These are phyloP conservation scores for Salix brachista DNA, from an alignment of 345 rosid genomes.

Conservation along the genomic window DNA sequence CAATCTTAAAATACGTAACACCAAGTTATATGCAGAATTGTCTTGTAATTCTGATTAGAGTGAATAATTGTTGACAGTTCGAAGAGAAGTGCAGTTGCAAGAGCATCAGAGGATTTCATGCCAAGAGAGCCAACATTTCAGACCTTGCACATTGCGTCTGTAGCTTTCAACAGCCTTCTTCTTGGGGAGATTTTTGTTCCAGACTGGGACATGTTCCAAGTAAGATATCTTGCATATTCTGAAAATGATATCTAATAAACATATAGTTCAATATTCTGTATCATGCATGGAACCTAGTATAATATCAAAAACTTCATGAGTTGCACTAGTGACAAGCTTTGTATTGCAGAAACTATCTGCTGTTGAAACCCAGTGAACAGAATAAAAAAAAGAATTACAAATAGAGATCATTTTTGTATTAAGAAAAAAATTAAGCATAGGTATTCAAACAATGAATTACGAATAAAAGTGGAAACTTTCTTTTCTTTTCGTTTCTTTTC, in stretches of 20 bases:
- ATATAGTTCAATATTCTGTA: no score
- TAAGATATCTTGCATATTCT: conserved; percentile 16
- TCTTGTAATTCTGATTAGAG: conserved; percentile 8
- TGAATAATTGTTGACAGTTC: conserved; percentile 31
- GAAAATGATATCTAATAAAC: no score
- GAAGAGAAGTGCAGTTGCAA: conserved; percentile 42
- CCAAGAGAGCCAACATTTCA: conserved; percentile 53
- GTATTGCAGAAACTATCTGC: no score
- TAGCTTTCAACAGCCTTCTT: conserved; percentile 56
- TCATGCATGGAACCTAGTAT: no score
- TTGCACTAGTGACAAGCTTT: no score
- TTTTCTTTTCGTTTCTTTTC: not conserved
- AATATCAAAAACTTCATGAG: no score
- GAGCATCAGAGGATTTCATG: conserved; percentile 67
- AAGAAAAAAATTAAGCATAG: no score
- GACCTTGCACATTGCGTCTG: conserved; percentile 53
- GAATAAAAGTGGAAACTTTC: not conserved
- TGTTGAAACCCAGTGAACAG: no score
- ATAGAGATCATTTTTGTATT: no score
- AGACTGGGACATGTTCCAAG: conserved; percentile 70
- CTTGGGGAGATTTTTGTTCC: conserved; percentile 57
- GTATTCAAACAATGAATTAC: not conserved
- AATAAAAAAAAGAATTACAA: no score
- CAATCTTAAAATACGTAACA: no score
- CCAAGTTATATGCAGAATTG: not conserved